A percentile compares a stretch with the other conserved stretches of the same genome.
phyloP scores from a whole-genome alignment of 2,329 filamentous ascomycete species.

The Xylariaceae sp. region DNA sequence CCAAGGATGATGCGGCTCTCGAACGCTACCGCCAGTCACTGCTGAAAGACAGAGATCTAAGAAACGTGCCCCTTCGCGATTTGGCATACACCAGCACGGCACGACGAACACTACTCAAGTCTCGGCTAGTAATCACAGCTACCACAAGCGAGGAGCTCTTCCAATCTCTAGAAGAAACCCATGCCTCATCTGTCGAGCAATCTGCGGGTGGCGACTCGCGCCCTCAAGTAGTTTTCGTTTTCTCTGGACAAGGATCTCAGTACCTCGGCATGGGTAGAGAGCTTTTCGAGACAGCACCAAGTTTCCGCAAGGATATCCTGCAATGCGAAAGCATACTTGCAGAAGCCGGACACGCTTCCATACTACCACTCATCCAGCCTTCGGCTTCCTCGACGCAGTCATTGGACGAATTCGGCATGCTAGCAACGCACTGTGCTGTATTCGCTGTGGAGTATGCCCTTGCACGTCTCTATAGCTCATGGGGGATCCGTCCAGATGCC shows the following conservation, averaged over 20 bases:
- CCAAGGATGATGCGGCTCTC: slow-evolving; percentile 14
- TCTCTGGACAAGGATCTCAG: slow-evolving; percentile 31
- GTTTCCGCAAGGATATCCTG: background rate
- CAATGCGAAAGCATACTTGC: background rate
- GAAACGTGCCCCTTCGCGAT: background rate
- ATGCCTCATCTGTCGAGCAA: background rate
- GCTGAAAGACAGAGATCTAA: background rate
- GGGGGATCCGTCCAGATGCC: slow-evolving; percentile 36
- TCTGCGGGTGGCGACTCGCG: background rate
- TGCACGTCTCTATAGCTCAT: slow-evolving; percentile 34
- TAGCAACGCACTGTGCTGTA: background rate
- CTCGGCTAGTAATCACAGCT: background rate
- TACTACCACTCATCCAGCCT: background rate
- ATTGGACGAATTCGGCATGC: background rate
- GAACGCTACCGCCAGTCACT: background rate
- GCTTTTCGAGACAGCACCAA: background rate
- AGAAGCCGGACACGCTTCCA: background rate
- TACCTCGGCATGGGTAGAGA: slow-evolving; percentile 20
- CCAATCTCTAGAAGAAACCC: background rate
- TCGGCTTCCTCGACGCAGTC: background rate
- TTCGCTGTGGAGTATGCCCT: slow-evolving; percentile 27
- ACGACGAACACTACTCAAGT: slow-evolving; percentile 1
- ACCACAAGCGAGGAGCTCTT: background rate
- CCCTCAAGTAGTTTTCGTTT: slow-evolving; percentile 26
- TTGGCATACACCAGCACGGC: background rate